These are phyloP conservation scores for Chaetomium fimeti DNA, from an alignment of 495 filamentous ascomycete genomes.

Conservation along the genomic window DNA sequence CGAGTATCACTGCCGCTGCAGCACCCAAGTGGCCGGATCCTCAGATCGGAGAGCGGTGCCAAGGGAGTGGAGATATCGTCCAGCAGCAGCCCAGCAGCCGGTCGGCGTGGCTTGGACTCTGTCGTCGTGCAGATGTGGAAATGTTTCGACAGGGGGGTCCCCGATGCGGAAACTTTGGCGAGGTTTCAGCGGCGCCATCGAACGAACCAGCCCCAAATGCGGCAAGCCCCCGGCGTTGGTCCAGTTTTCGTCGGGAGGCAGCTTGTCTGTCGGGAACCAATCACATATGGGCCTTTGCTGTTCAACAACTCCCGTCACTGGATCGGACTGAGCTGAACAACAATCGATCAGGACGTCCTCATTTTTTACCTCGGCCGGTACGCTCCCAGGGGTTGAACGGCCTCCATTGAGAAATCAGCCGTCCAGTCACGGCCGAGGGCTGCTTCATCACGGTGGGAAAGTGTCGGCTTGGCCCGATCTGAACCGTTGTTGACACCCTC, in stretches of 20 bases:
- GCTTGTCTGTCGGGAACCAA: conserved; percentile 29
- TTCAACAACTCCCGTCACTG: conserved; percentile 5
- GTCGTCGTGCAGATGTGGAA: background rate
- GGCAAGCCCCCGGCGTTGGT: conserved; percentile 17
- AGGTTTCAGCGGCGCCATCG: conserved; percentile 39
- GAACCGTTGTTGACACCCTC: background rate
- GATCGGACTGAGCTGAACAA: conserved; percentile 27
- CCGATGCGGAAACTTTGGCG: conserved; percentile 33
- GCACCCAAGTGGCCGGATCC: conserved; percentile 8
- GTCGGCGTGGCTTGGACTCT: conserved; percentile 30
- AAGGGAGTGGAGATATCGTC: background rate
- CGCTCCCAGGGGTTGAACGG: background rate
- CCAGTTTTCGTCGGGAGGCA: conserved; percentile 28
- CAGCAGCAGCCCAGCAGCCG: conserved; percentile 20
- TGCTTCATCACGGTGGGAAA: background rate
- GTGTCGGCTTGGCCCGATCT: conserved; percentile 14
- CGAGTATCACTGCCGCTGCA: conserved; percentile 14
- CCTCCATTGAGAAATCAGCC: conserved; percentile 2
- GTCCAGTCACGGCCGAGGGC: background rate
- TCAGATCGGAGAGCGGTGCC: background rate
- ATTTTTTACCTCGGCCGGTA: conserved; percentile 3
- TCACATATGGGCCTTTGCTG: conserved; percentile 8
- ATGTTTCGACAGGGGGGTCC: conserved; percentile 19
- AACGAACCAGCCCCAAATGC: conserved; percentile 15
- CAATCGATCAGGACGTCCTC: conserved; percentile 2